These are phyloP conservation scores for Dactylellina haptotyla DNA, from an alignment of 2,329 filamentous ascomycete species.

Conservation along the genomic window DNA sequence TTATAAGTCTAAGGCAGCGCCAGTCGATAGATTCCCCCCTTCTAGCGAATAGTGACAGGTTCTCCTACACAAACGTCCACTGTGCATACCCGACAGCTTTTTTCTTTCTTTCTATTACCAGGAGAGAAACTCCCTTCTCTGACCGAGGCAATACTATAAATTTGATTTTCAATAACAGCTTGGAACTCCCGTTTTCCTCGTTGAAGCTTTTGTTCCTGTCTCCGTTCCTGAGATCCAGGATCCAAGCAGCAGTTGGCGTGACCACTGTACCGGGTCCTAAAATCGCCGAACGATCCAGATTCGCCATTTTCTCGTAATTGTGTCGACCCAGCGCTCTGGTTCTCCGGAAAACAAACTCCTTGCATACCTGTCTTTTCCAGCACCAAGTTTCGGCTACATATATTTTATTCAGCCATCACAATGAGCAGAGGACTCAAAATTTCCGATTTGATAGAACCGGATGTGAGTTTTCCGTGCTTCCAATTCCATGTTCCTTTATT, in stretches of 20 bases:
- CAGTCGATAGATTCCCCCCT: slow-evolving; percentile 12
- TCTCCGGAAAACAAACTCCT: slow-evolving; percentile 26
- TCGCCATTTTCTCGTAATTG: slow-evolving; percentile 45
- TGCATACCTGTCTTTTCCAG: too few species aligned
- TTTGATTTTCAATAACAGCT: background rate
- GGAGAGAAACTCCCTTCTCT: slow-evolving; percentile 10
- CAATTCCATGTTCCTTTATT: background rate
- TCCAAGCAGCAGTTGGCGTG: slow-evolving; percentile 43
- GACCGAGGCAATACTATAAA: background rate
- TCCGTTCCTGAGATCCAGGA: slow-evolving; percentile 26
- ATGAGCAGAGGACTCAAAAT: slow-evolving; percentile 51
- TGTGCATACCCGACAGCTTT: slow-evolving; percentile 19
- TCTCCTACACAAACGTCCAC: slow-evolving; percentile 18
- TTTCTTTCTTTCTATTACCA: background rate
- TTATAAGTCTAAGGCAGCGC: slow-evolving; percentile 52
- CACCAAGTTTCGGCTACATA: background rate
- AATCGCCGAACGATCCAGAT: slow-evolving; percentile 54
- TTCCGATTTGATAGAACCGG: slow-evolving; percentile 41
- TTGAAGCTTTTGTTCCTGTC: background rate
- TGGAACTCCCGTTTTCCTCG: background rate
- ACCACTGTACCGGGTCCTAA: slow-evolving; percentile 52
- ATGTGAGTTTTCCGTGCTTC: slow-evolving; percentile 26
- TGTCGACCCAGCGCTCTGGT: slow-evolving; percentile 44
- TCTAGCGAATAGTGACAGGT: slow-evolving; percentile 25
- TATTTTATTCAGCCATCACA: slow-evolving; percentile 4